These are phyloP conservation scores for Gomphus sp. DNA, from an alignment of 1,284 basidiomycete species.

Conservation along the genomic window DNA sequence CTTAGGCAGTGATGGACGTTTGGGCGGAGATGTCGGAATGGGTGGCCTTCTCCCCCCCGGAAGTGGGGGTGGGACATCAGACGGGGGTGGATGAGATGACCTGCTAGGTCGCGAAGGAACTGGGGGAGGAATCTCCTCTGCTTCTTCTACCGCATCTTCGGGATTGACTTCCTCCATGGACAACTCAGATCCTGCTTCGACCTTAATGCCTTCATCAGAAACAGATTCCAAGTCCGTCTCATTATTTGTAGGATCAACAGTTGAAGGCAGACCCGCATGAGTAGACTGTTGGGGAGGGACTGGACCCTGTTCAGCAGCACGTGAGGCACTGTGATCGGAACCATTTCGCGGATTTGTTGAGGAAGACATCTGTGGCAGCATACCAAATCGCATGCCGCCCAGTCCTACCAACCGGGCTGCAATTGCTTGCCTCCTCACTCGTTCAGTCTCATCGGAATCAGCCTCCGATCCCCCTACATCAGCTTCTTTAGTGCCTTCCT, in stretches of 20 bases:
- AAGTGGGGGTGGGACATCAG: constrained; percentile 21
- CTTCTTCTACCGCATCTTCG: constrained; percentile 38
- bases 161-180: constrained; percentile 47
- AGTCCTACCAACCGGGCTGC: constrained; percentile 58
- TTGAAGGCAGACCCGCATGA: constrained; percentile 24
- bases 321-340: neutral
- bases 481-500: constrained; percentile 15
- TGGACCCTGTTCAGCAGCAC: neutral
- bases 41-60: constrained; percentile 19
- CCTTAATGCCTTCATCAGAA: constrained; percentile 51
- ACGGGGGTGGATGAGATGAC: constrained; percentile 17
- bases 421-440: constrained; percentile 59
- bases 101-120: constrained; percentile 11
- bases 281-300: constrained; percentile 18
- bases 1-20: constrained; percentile 34
- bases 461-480: constrained; percentile 22
- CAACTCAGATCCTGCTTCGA: constrained; percentile 50
- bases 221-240: constrained; percentile 27
- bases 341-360: constrained; percentile 21
- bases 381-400: constrained; percentile 72
- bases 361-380: constrained; percentile 36
- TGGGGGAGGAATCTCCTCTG: constrained; percentile 21
- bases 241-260: constrained; percentile 34
- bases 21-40: constrained; percentile 17
- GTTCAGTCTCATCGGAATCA: constrained; percentile 49